Percentiles rank a stretch among this genome's conserved stretches.
phyloP scores from a whole-genome alignment of 139 green algal species.

The Spirogloea muscicola region DNA sequence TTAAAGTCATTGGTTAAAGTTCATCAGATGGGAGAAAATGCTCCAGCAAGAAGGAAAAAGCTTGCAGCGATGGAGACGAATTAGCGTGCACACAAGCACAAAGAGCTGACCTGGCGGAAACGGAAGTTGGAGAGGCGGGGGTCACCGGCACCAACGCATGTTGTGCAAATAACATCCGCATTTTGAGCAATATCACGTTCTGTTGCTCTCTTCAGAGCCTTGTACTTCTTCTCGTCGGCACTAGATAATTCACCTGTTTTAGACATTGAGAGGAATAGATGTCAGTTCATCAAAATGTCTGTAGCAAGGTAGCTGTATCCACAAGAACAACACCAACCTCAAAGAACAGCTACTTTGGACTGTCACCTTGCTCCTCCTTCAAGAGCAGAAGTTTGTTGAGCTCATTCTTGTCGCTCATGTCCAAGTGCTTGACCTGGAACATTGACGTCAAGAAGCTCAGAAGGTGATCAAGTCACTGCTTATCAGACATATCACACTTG shows the following conservation, averaged over 20 bases:
- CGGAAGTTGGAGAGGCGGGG: conserved; percentile 74
- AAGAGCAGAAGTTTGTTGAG: conserved; percentile 86
- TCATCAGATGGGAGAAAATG: no score
- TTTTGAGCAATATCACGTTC: conserved; percentile 83
- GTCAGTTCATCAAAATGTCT: no score
- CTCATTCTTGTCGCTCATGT: conserved; percentile 67
- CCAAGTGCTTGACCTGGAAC: conserved; percentile 73
- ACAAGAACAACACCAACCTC: no score
- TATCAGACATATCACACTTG: no score
- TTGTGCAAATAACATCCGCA: conserved; percentile 85
- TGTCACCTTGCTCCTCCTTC: conserved; percentile 71
- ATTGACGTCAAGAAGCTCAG: no score
- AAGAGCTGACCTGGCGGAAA: conserved; percentile 85
- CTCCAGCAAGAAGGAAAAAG: no score
- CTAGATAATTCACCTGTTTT: conserved; percentile 68
- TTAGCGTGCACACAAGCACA: no score
- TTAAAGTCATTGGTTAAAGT: no score
- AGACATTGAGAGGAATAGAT: no score
- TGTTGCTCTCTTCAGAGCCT: conserved; percentile 42
- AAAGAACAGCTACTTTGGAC: neutral
- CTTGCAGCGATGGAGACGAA: neutral
- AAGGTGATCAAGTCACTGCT: no score
- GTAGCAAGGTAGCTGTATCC: no score
- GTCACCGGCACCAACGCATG: conserved; percentile 89
- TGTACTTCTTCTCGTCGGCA: conserved; percentile 86